Percentiles rank a stretch among this genome's conserved stretches.
phyloP scores from a whole-genome alignment of 1,139 yeast species.

The Pichia sp. region DNA sequence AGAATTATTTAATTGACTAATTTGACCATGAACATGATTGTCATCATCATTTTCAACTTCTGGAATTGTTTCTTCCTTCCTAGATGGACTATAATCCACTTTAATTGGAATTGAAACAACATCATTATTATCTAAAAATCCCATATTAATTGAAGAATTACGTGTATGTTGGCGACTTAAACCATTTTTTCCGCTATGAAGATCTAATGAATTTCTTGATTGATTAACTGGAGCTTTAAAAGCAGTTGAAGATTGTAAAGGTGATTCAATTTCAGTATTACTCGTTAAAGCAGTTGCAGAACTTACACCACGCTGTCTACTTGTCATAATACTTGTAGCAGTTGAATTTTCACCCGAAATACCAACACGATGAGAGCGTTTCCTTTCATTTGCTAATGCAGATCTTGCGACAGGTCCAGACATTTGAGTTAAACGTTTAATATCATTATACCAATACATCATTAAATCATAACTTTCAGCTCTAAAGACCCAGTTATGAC shows the following conservation, averaged over 20 bases:
- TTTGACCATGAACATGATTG: conserved; percentile 6
- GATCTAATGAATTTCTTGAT: background rate
- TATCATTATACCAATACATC: conserved; percentile 81
- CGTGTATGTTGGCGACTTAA: conserved; percentile 7
- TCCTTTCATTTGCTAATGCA: conserved; percentile 33
- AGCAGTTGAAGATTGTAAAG: background rate
- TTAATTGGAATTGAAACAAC: conserved; percentile 16
- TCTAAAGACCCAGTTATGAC: conserved; percentile 91
- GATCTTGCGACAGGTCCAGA: conserved; percentile 51
- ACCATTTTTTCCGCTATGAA: too few species aligned
- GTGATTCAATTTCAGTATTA: conserved; percentile 7
- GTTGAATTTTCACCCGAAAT: conserved; percentile 11
- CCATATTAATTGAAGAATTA: conserved; percentile 10
- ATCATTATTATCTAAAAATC: conserved; percentile 14
- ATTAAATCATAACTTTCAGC: conserved; percentile 72
- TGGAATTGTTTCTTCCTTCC: background rate
- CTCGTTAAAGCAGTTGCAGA: conserved; percentile 11
- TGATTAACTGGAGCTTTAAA: background rate
- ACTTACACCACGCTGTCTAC: conserved; percentile 14
- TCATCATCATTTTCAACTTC: background rate
- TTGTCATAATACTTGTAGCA: conserved; percentile 10
- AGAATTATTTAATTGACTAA: too few species aligned
- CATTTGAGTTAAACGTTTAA: conserved; percentile 57
- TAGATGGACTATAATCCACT: conserved; percentile 1
- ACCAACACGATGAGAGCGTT: conserved; percentile 19